These are phyloP conservation scores for Cyclocybe cylindracea DNA, from an alignment of 768 basidiomycete genomes.

Conservation along the genomic window DNA sequence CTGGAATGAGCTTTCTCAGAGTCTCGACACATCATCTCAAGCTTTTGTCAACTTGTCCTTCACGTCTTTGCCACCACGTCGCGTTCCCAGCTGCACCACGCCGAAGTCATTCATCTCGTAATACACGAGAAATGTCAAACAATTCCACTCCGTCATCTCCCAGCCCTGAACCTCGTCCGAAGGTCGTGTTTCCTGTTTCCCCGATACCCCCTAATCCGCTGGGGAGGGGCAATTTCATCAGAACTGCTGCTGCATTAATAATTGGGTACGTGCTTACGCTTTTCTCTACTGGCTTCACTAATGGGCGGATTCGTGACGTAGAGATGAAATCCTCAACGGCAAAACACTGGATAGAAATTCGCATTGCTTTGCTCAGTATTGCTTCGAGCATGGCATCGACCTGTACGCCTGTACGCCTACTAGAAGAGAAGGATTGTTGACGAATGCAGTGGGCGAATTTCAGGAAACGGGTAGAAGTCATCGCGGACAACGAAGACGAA, in stretches of 20 bases:
- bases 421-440: constrained; percentile 18
- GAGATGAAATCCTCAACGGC: constrained; percentile 92
- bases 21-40: constrained; percentile 5
- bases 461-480: constrained; percentile 88
- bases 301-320: constrained; percentile 23
- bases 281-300: not conserved
- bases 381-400: constrained; percentile 85
- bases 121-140: constrained; percentile 15
- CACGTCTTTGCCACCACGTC: not conserved
- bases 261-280: constrained; percentile 57
- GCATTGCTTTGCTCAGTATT: constrained; percentile 84
- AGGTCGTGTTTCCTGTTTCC: constrained; percentile 49
- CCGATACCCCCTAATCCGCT: constrained; percentile 64
- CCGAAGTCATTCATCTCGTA: not conserved
- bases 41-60: constrained; percentile 2
- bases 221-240: constrained; percentile 70
- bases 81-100: not conserved
- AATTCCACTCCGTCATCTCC: constrained; percentile 23
- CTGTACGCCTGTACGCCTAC: constrained; percentile 45
- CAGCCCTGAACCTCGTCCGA: constrained; percentile 9
- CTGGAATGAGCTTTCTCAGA: constrained; percentile 19
- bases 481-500: constrained; percentile 87
- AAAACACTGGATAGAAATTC: constrained; percentile 86
- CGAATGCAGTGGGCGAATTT: constrained; percentile 25
- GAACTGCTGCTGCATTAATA: constrained; percentile 72